A percentile compares a stretch with the other conserved stretches of the same genome.
Evolutionary conservation across 345 rosid genomes (phyloP).

Genomic region (Gossypium longicalyx): DNA sequence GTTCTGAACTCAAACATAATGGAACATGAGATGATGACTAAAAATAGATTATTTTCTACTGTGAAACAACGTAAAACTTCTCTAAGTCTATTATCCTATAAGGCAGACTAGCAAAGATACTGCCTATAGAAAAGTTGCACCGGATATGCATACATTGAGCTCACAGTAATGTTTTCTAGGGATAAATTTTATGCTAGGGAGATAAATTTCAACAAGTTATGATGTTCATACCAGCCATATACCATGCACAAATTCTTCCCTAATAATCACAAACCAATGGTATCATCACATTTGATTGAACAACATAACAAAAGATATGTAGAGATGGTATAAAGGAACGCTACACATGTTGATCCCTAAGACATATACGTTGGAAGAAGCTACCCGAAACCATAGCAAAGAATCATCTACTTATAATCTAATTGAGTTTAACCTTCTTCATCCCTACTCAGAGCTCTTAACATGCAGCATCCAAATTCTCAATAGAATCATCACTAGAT

Average conservation of each 20-base stretch:
- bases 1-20: constrained; percentile 44
- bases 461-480: neutral
- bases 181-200: neutral
- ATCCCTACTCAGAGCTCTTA: neutral
- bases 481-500: neutral
- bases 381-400: neutral
- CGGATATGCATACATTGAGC: neutral
- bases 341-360: neutral
- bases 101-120: neutral
- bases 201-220: neutral
- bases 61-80: neutral
- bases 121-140: neutral
- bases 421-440: neutral
- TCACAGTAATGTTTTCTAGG: neutral
- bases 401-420: neutral
- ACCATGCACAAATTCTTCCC: neutral
- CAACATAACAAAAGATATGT: neutral
- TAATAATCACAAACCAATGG: neutral
- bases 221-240: neutral
- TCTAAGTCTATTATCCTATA: neutral
- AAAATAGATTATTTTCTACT: neutral
- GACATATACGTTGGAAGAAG: neutral
- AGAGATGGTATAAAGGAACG: neutral
- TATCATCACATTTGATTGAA: neutral
- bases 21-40: neutral